A percentile compares a stretch with the other conserved stretches of the same genome.
Conservation (phyloP, 108 stramenopile genomes). For the Seminavis robusta region DNA sequence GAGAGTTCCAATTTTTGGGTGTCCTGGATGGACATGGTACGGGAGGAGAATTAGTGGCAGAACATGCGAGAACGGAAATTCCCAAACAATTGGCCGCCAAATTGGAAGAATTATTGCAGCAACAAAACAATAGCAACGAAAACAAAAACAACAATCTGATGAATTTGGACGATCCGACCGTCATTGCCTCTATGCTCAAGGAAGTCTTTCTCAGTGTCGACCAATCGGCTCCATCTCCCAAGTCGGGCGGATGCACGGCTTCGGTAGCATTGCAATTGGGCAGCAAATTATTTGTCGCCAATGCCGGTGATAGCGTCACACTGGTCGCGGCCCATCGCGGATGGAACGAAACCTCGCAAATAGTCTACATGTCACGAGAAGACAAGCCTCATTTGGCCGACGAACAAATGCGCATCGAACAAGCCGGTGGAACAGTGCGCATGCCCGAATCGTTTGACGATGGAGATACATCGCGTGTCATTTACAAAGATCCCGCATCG, state of each 20-base stretch:
- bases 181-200: constrained; percentile 30
- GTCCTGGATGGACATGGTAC: constrained; percentile 79
- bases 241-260: constrained; percentile 59
- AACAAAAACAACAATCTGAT: constrained; percentile 11
- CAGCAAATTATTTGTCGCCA: constrained; percentile 42
- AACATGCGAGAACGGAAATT: constrained; percentile 62
- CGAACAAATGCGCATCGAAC: constrained; percentile 46
- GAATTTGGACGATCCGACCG: too few relatives aligned
- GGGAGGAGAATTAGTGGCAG: constrained; percentile 65
- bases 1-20: too few relatives aligned
- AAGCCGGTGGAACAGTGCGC: constrained; percentile 47
- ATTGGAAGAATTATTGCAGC: not conserved
- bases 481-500: constrained; percentile 37
- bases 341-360: constrained; percentile 11
- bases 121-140: not conserved
- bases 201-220: constrained; percentile 62
- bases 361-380: constrained; percentile 58
- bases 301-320: constrained; percentile 57
- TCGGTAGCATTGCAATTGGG: constrained; percentile 44
- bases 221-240: constrained; percentile 53
- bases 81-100: constrained; percentile 48
- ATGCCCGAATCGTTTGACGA: constrained; percentile 6
- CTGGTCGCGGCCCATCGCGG: constrained; percentile 36
- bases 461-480: constrained; percentile 37
- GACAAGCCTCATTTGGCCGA: constrained; percentile 50